A percentile compares a stretch with the other conserved stretches of the same genome.
phyloP scores from a whole-genome alignment of 1,284 basidiomycete genomes.

The Trichosporon coremiiforme region DNA sequence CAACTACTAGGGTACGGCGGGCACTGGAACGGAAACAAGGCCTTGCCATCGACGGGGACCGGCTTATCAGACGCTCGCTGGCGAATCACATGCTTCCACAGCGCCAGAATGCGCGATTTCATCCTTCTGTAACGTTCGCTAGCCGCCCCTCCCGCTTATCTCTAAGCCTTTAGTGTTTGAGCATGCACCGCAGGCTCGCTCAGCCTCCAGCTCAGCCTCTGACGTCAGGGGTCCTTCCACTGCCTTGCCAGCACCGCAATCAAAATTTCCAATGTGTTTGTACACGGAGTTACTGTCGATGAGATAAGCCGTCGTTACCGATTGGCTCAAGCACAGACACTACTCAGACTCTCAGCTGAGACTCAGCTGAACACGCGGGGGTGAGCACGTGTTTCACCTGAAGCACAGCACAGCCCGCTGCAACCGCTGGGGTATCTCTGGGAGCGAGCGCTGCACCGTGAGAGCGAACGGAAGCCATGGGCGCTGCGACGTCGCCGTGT shows the following conservation, averaged over 20 bases:
- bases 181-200: neutral
- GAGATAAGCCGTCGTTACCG: constrained; percentile 8
- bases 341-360: constrained; percentile 6
- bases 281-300: constrained; percentile 8
- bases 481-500: neutral
- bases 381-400: constrained; percentile 11
- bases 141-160: constrained; percentile 16
- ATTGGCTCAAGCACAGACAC: neutral
- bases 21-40: constrained; percentile 16
- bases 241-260: neutral
- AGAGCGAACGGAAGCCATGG: neutral
- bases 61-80: neutral
- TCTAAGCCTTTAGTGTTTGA: constrained; percentile 11
- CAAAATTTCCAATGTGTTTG: constrained; percentile 8
- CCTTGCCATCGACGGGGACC: constrained; percentile 1
- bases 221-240: constrained; percentile 2
- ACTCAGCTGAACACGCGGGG: constrained; percentile 15
- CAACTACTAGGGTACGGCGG: neutral
- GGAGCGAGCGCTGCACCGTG: constrained; percentile 14
- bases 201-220: constrained; percentile 1
- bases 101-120: constrained; percentile 11
- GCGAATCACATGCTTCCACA: constrained; percentile 11
- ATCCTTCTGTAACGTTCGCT: constrained; percentile 12
- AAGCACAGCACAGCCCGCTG: constrained; percentile 1
- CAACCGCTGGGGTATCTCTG: neutral